Evolutionary conservation across 345 rosid species (phyloP), one percentile per base, ranked within the genome.

Genomic region (Acer yangbiense): DNA sequence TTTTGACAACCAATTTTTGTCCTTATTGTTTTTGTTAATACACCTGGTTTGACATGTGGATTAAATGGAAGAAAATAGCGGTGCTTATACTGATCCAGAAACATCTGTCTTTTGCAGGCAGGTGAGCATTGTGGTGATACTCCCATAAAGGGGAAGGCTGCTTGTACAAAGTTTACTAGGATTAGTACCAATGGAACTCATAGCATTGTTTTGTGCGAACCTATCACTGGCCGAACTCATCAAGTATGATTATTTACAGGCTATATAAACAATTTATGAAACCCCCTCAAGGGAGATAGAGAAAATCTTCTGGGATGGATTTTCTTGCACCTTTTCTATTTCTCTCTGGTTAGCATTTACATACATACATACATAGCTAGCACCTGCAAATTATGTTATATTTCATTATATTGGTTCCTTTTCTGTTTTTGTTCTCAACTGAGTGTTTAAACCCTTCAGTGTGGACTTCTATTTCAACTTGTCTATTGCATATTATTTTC

Each of bases 151-250:
- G 98, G 99, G 66, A 92, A 93, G 91, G 82, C 89, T 75, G 88
- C 98, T 6, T 86, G 90, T 83, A 92, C 98, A n/a, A 90, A 89
- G 86, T 92, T 96, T 86, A 87, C 92, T 55, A 88, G 98, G 83
- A 91, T 92, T 65, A 84, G 86, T 68, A 91, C 99, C 48, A 79
- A 90, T 79, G 94, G 99, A 76, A 83, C 84, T 77, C 89, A 92
- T 77, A 96, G 98, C 88, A 88, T 91, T 66, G 97, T 91, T 76
- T 88, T 86, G 81, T 96, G 99, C 73, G 88, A 92, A 85, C 98
- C 99, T 63, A 81, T 94, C 78, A 96, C 98, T 50, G 99, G 98
- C 73, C 85, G 94, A 82, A 96, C 98, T 48, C 98, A 96, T 91
- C 99, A 96, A 86, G 98, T 90, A 88, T 84, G 91, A 79, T 72